Percentiles rank a stretch among this genome's conserved stretches.
Evolutionary conservation across 768 basidiomycete genomes (phyloP).

Genomic region (Naganishia vishniacii): DNA sequence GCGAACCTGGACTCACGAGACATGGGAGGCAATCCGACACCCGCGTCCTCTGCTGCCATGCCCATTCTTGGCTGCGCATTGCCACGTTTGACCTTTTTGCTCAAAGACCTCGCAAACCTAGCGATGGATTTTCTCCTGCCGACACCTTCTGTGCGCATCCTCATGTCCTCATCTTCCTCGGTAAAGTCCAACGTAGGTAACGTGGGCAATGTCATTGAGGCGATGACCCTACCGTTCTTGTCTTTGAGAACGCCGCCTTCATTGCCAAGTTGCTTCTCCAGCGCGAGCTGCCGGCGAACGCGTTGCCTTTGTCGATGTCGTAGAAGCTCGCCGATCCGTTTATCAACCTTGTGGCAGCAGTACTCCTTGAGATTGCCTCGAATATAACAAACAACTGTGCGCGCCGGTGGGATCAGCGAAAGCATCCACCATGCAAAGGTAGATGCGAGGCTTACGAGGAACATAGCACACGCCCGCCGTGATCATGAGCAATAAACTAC

Average conservation of each 20-base stretch:
- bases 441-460: constrained; percentile 52
- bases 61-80: background rate
- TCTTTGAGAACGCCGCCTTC: constrained; percentile 89
- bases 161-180: constrained; percentile 55
- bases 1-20: background rate
- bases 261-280: constrained; percentile 83
- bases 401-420: background rate
- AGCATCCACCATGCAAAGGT: background rate
- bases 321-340: constrained; percentile 92
- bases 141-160: constrained; percentile 21
- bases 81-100: background rate
- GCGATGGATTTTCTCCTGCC: constrained; percentile 1
- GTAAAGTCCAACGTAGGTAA: constrained; percentile 85
- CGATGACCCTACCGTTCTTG: constrained; percentile 78
- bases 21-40: constrained; percentile 1
- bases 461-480: constrained; percentile 82
- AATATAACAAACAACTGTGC: constrained; percentile 71
- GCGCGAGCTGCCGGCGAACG: constrained; percentile 67
- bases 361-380: constrained; percentile 99
- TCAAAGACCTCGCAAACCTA: constrained; percentile 16
- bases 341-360: constrained; percentile 97
- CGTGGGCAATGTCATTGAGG: constrained; percentile 85
- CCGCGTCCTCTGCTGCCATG: background rate
- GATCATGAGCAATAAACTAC: constrained; percentile 73
- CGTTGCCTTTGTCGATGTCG: constrained; percentile 85